Conservation (phyloP, 768 basidiomycete genomes). For the Phaffia tasmanica region DNA sequence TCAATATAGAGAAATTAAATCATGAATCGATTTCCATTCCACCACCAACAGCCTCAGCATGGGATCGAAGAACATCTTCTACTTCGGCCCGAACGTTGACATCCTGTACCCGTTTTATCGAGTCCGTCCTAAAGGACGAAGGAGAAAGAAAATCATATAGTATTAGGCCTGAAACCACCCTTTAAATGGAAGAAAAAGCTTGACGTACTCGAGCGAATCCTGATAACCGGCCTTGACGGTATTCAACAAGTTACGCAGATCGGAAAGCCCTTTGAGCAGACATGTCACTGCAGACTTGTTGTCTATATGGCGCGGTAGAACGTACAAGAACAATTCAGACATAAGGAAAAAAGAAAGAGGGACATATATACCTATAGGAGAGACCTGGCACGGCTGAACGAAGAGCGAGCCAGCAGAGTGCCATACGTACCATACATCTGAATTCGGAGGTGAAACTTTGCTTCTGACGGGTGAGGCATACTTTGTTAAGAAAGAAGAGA, state of each 20-base stretch:
- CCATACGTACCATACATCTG: constrained; percentile 88
- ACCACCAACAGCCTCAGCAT: neutral
- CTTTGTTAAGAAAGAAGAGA: constrained; percentile 38
- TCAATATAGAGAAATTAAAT: no score
- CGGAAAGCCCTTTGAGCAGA: constrained; percentile 59
- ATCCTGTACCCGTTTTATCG: constrained; percentile 6
- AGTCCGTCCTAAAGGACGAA: constrained; percentile 4
- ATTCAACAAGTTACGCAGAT: constrained; percentile 57
- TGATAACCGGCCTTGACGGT: constrained; percentile 11
- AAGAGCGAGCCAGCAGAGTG: neutral
- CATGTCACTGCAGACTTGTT: constrained; percentile 73
- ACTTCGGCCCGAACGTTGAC: constrained; percentile 24
- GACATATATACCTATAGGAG: neutral
- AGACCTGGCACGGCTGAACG: neutral
- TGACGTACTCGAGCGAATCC: constrained; percentile 16
- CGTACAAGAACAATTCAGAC: neutral
- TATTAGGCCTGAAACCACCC: neutral
- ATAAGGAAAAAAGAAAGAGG: neutral
- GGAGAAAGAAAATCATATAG: neutral
- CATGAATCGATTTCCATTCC: no score
- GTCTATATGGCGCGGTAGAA: constrained; percentile 45
- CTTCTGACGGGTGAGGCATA: constrained; percentile 92
- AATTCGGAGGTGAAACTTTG: constrained; percentile 89
- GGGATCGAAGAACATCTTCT: neutral
- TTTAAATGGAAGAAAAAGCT: neutral